Base-by-base conservation (phyloP, 2,329 filamentous ascomycete species). In the Penicillium sp. region DNA sequence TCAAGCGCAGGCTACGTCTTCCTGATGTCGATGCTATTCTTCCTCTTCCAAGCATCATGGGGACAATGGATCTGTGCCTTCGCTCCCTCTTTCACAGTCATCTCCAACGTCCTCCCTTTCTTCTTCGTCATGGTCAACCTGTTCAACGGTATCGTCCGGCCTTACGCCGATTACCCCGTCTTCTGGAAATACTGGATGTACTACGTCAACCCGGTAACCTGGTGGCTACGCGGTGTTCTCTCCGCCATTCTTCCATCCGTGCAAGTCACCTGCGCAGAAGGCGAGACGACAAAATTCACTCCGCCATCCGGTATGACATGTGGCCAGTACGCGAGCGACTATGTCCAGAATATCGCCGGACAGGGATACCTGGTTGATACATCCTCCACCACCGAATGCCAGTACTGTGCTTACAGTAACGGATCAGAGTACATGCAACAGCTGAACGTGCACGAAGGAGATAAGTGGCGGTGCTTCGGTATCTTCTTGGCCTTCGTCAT, bases 41-140 rank as follows among this genome's bases (percentile, higher is more conserved):
- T 87, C 78, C 73, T 93, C 8, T 93, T 92, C 80, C 84, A 87
- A 71, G 83, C 82, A 31, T 86, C 81, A 63, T 93, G 87, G 90
- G 91, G 89, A 21, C 90, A 92, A 71, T 93, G 89, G 89, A 91
- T 95, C 64, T 90, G 87, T 61, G 90, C 91, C 0, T 92, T 92
- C 72, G 89, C 90, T 0, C 90, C 90, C 0, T 87, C 81, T 42
- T 91, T 91, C 75, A 90, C 89, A 0, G 88, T 91, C 61, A 91
- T 93, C 62, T 86, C 85, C 44, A 91, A 93, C 68, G 73, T 87
- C 22, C 78, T 91, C 5, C 90, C 90, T 1, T 91, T 93, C 78
- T 91, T 93, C 82, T 90, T 93, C 76, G 86, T 92, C 71, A 87
- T 90, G 79, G 87, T 90, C 67, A 82, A 82, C 42, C 74, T 90